Percentiles rank a stretch among this genome's conserved stretches.
Evolutionary conservation across 495 filamentous ascomycete genomes (phyloP).

Genomic region (Penicillium arizonense): DNA sequence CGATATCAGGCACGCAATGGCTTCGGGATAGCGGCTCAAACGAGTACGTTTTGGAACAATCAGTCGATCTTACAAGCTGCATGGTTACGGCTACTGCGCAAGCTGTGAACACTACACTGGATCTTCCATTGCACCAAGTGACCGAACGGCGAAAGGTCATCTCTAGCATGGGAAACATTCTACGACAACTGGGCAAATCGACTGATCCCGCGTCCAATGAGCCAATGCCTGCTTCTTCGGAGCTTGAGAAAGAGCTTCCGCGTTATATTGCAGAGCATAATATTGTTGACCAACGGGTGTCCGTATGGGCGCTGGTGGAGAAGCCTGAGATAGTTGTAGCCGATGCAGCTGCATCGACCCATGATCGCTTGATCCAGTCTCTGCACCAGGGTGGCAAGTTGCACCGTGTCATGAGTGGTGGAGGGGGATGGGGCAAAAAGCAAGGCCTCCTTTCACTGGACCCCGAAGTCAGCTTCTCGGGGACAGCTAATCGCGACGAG

Average conservation of each 20-base stretch:
- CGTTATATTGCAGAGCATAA: conserved; percentile 51
- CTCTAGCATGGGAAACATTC: conserved; percentile 77
- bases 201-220: conserved; percentile 37
- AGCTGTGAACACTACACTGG: conserved; percentile 22
- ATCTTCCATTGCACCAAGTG: conserved; percentile 59
- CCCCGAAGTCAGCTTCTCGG: conserved; percentile 54
- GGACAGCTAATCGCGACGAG: conserved; percentile 6
- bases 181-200: conserved; percentile 60
- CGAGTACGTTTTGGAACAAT: conserved; percentile 21
- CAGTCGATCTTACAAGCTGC: conserved; percentile 33
- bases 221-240: conserved; percentile 66
- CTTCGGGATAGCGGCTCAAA: conserved; percentile 18
- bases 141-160: conserved; percentile 63
- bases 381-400: conserved; percentile 50
- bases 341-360: conserved; percentile 16
- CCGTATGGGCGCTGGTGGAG: conserved; percentile 75
- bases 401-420: conserved; percentile 76
- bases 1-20: conserved; percentile 61
- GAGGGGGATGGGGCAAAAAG: conserved; percentile 88
- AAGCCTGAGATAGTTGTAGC: conserved; percentile 16
- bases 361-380: conserved; percentile 20
- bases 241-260: conserved; percentile 68
- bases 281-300: conserved; percentile 49
- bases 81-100: conserved; percentile 19
- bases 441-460: conserved; percentile 80